Conservation (phyloP, 208 protist species). For the Acanthamoeba lenticulata region DNA sequence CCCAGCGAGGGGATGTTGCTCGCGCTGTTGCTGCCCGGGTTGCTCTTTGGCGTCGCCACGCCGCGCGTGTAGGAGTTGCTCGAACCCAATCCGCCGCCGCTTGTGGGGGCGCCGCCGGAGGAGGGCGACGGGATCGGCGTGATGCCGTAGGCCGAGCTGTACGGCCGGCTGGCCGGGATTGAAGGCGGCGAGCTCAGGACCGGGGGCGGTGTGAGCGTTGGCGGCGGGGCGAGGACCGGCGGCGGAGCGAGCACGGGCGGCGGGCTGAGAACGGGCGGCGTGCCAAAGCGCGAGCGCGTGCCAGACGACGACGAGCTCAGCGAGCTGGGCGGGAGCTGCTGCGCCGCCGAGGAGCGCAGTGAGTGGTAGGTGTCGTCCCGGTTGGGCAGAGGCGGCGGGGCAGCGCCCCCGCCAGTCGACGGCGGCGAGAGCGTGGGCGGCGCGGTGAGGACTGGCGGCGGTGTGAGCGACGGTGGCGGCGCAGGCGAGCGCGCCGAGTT, state of each 20-base stretch:
- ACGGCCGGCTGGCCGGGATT: neutral
- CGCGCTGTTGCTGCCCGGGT: neutral
- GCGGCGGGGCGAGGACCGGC: neutral
- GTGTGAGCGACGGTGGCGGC: neutral
- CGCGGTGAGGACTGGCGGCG: neutral
- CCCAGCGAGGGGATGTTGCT: neutral
- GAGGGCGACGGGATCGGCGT: neutral
- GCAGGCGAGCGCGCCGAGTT: neutral
- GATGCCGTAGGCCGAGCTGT: neutral
- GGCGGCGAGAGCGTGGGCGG: neutral
- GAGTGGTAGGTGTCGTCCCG: neutral
- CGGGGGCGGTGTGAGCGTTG: neutral
- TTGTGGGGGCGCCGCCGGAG: neutral
- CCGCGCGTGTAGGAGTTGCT: neutral
- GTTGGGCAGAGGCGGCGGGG: neutral
- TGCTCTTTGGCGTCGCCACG: neutral
- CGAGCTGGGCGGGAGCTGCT: neutral
- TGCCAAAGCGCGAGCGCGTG: neutral
- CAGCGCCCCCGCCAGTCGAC: neutral
- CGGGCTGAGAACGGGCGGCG: neutral
- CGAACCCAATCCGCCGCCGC: neutral
- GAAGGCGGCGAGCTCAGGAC: neutral
- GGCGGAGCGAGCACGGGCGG: neutral
- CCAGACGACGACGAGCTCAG: neutral
- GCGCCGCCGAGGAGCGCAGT: neutral